These are phyloP conservation scores for Daldinia sp. DNA, from an alignment of 2,329 filamentous ascomycete genomes.

Conservation along the genomic window DNA sequence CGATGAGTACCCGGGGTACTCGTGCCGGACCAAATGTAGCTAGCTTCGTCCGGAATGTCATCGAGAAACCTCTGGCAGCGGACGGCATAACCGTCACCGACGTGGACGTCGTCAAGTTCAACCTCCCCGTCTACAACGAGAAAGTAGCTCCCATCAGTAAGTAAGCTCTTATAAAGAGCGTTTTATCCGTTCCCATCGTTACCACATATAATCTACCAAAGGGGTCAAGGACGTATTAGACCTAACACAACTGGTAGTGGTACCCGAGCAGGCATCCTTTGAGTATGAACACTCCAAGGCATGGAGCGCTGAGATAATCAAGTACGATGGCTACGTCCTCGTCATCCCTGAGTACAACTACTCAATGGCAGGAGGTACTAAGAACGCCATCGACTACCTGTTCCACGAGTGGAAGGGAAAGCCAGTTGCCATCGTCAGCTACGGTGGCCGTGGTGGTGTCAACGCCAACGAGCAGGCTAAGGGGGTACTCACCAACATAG, in stretches of 20 bases:
- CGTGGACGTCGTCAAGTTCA: conserved; percentile 51
- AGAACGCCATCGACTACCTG: conserved; percentile 71
- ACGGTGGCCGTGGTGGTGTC: conserved; percentile 56
- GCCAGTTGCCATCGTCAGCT: conserved; percentile 61
- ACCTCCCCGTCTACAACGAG: conserved; percentile 58
- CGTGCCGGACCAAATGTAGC: conserved; percentile 49
- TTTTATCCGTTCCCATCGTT: not conserved
- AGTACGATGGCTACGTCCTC: conserved; percentile 57
- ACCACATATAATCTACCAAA: too few relatives aligned
- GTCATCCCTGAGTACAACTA: conserved; percentile 66
- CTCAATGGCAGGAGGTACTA: conserved; percentile 60
- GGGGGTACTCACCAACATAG: conserved; percentile 43
- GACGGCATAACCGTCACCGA: conserved; percentile 38
- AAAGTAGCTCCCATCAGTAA: conserved; percentile 41
- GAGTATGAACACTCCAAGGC: conserved; percentile 52
- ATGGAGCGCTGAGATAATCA: conserved; percentile 56
- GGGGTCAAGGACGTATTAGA: too few relatives aligned
- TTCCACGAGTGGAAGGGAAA: conserved; percentile 66
- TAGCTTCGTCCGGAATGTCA: conserved; percentile 43
- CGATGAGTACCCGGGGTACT: conserved; percentile 47
- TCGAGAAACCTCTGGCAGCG: conserved; percentile 39
- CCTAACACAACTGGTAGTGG: conserved; percentile 37
- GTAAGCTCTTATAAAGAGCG: not conserved
- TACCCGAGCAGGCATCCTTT: conserved; percentile 50
- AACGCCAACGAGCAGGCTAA: conserved; percentile 45